Evolutionary conservation across 495 filamentous ascomycete species (phyloP), one percentile per base, ranked within the genome.

Genomic region (Penicillium desertorum): DNA sequence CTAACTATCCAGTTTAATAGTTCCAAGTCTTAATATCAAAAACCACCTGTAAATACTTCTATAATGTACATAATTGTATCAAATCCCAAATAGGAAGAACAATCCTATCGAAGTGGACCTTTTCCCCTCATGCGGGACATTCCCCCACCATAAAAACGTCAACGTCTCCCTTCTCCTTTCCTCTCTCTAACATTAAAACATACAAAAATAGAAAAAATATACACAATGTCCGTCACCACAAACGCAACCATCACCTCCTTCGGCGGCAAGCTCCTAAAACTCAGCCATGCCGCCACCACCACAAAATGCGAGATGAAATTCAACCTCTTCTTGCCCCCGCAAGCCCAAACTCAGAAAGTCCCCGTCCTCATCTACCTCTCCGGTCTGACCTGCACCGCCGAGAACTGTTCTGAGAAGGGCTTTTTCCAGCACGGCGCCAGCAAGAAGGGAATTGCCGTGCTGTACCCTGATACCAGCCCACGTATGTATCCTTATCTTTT

Each of bases 391-490:
- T 98, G 94, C 78, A 92, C 92, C 0, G 91, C 89, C 16, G 92
- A 98, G 59, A 98, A 98, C 77, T 91, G 92, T 72, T 83, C 91
- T 32, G 95, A 98, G 71, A 98, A 98, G 73, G 93, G 61, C 37
- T 96, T 96, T 79, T 89, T 98, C 75, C 92, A 98, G 70, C 83
- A 88, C 61, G 79, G 77, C 46, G 94, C 94, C 12, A 81, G 84
- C 56, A 77, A 86, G 61, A 84, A 84, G 62, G 88, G 89, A 41
- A 89, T 98, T 65, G 94, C 94, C 1, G 69, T 98, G 53, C 81
- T 97, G 12, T 98, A 92, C 71, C 94, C 94, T 0, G 94, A 98
- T 77, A 98, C 94, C 14, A 94, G 89, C 36, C 94, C 94, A 47
- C 85, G 92, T 88, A 80, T 37, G 78, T 77, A 25, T 25, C 27